These are phyloP conservation scores for Ophiostoma angusticollis DNA, from an alignment of 2,329 filamentous ascomycete genomes.

Conservation along the genomic window DNA sequence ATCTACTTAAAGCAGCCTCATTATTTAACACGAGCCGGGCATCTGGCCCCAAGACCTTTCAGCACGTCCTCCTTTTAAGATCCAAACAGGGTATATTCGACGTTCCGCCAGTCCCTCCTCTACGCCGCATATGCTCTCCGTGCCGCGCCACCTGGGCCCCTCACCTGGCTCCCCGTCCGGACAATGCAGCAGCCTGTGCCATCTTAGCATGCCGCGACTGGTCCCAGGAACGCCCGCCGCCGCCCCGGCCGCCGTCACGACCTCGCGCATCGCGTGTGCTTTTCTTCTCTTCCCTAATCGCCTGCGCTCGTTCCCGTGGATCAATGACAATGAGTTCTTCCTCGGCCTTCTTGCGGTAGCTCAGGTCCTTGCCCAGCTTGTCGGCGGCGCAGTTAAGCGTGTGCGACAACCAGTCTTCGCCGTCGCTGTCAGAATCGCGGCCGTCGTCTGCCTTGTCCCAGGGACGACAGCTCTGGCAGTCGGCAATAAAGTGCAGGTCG, in stretches of 20 bases:
- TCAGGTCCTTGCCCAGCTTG: slow-evolving; percentile 79
- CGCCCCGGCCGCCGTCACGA: slow-evolving; percentile 30
- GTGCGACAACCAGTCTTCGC: slow-evolving; percentile 75
- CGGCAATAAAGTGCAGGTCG: slow-evolving; percentile 89
- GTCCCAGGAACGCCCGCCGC: slow-evolving; percentile 40
- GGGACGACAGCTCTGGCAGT: slow-evolving; percentile 80
- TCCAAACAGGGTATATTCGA: too few relatives aligned
- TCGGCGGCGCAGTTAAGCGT: slow-evolving; percentile 78
- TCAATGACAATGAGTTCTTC: slow-evolving; percentile 91
- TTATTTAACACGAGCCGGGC: too few relatives aligned
- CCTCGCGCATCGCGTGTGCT: slow-evolving; percentile 42
- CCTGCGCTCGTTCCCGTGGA: slow-evolving; percentile 67
- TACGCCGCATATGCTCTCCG: too few relatives aligned
- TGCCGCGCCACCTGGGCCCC: too few relatives aligned
- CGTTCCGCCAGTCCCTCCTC: too few relatives aligned
- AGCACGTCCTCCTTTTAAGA: too few relatives aligned
- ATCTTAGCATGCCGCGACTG: slow-evolving; percentile 44
- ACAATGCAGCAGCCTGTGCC: slow-evolving; percentile 38
- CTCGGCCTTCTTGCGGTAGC: slow-evolving; percentile 80
- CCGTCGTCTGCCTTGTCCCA: slow-evolving; percentile 55
- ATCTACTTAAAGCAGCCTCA: too few relatives aligned
- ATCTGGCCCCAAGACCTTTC: too few relatives aligned
- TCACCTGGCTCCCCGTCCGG: slow-evolving; percentile 44
- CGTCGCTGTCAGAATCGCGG: slow-evolving; percentile 42
- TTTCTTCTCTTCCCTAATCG: slow-evolving; percentile 52